phyloP scores from a whole-genome alignment of 768 basidiomycete genomes.

The Macrolepiota dolichaula region DNA sequence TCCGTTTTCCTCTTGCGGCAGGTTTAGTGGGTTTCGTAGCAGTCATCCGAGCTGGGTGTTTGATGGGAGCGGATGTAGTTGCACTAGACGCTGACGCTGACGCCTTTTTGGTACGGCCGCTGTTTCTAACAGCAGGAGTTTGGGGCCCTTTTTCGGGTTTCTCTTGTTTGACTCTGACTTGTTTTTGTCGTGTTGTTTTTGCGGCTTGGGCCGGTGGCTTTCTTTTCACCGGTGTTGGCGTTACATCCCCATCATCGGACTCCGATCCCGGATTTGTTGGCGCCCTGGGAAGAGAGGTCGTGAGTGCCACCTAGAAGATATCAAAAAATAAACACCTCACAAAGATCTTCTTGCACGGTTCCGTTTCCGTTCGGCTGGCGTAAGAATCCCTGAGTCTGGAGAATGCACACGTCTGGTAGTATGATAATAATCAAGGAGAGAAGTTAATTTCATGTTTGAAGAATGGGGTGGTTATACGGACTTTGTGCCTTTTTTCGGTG shows the following conservation, averaged over 20 bases:
- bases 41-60: no score
- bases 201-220: not conserved
- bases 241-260: conserved; percentile 8
- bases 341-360: not conserved
- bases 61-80: not conserved
- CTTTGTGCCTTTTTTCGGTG: conserved; percentile 10
- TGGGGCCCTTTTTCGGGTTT: not conserved
- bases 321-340: not conserved
- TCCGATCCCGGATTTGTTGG: not conserved
- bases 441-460: not conserved
- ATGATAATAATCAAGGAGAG: not conserved
- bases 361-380: conserved; percentile 9
- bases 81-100: not conserved
- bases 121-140: not conserved
- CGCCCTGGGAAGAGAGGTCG: not conserved
- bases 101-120: not conserved
- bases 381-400: not conserved
- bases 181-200: not conserved
- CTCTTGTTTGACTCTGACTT: not conserved
- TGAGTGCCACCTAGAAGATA: not conserved
- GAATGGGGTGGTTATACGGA: not conserved
- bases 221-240: conserved; percentile 7
- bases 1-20: conserved; percentile 5
- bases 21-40: not conserved
- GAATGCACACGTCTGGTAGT: not conserved